Evolutionary conservation across 2,329 filamentous ascomycete genomes (phyloP).

Genomic region (Hypocreales sp.): DNA sequence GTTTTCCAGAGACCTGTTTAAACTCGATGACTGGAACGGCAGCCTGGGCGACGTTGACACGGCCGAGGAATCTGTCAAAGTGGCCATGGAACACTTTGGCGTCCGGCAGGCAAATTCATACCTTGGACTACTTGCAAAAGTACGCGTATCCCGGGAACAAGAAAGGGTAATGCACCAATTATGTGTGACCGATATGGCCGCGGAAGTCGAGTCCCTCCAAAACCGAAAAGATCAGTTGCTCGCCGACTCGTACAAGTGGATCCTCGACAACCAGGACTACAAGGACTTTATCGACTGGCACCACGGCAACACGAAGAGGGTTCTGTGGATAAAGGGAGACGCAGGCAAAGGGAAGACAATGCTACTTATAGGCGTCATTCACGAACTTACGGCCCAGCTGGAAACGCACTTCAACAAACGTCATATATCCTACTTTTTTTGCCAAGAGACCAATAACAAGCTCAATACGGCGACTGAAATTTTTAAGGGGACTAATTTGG

Average conservation of each 20-base stretch:
- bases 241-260: constrained; percentile 16
- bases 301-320: constrained; percentile 10
- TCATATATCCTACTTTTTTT: constrained; percentile 21
- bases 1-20: no score
- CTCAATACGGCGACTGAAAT: constrained; percentile 22
- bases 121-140: no score
- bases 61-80: no score
- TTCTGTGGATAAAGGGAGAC: constrained; percentile 18
- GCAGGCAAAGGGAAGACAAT: constrained; percentile 22
- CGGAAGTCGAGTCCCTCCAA: no score
- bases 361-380: constrained; percentile 15
- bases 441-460: constrained; percentile 19
- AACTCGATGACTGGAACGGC: no score
- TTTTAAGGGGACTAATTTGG: constrained; percentile 27
- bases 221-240: no score
- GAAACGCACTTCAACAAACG: not conserved
- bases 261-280: constrained; percentile 10
- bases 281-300: constrained; percentile 11
- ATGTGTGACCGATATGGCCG: no score
- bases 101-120: no score
- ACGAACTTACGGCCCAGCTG: constrained; percentile 6
- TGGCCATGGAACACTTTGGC: no score
- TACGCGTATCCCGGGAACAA: no score
- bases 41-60: no score
- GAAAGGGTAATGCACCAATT: no score